These are phyloP conservation scores for Phytopythium litorale DNA, from an alignment of 352 stramenopile genomes.

Conservation along the genomic window DNA sequence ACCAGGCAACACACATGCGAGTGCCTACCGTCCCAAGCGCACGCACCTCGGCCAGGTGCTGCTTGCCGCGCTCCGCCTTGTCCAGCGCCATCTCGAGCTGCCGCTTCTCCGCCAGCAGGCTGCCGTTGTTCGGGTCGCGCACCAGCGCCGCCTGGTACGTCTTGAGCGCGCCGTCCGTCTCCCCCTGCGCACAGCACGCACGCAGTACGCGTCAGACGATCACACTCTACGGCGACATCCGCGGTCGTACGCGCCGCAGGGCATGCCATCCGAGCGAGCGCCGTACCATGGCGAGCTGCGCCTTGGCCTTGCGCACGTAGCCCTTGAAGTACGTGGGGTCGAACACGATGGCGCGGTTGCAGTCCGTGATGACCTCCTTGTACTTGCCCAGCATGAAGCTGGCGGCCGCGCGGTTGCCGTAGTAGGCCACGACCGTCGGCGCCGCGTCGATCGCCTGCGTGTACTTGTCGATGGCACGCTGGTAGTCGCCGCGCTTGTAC, in stretches of 20 bases:
- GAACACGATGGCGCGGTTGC: slow-evolving; percentile 87
- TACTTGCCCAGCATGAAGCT: slow-evolving; percentile 89
- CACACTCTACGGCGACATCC: too few species aligned
- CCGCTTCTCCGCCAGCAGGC: slow-evolving; percentile 69
- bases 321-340: slow-evolving; percentile 89
- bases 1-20: too few species aligned
- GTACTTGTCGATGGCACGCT: slow-evolving; percentile 87
- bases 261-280: background rate
- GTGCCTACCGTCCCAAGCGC: too few species aligned
- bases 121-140: slow-evolving; percentile 77
- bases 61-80: slow-evolving; percentile 68
- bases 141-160: slow-evolving; percentile 70
- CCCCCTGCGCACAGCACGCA: slow-evolving; percentile 31
- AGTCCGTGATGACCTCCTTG: slow-evolving; percentile 90
- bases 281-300: slow-evolving; percentile 71
- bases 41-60: slow-evolving; percentile 58
- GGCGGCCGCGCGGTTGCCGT: slow-evolving; percentile 89
- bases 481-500: slow-evolving; percentile 91
- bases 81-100: slow-evolving; percentile 78
- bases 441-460: slow-evolving; percentile 87
- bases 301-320: slow-evolving; percentile 89
- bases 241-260: too few species aligned
- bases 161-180: slow-evolving; percentile 67
- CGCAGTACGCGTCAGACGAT: background rate
- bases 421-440: slow-evolving; percentile 82